These are phyloP conservation scores for Trichoderma atrobrunneum DNA, from an alignment of 2,329 filamentous ascomycete genomes.

Conservation along the genomic window DNA sequence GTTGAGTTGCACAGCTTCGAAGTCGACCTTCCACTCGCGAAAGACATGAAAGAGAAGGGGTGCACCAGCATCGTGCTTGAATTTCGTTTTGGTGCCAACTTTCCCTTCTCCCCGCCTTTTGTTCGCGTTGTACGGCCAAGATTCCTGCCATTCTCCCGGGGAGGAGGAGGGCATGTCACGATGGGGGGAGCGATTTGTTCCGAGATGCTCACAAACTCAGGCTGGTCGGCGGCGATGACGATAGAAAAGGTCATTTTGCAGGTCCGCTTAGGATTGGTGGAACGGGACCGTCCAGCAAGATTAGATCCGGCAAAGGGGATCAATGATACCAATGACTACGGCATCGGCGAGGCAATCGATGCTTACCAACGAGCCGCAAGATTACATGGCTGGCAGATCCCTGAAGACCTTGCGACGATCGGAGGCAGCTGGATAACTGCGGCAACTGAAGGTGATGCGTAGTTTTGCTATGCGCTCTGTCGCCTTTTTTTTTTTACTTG, in stretches of 20 bases:
- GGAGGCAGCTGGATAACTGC: neutral
- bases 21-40: conserved; percentile 61
- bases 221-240: conserved; percentile 71
- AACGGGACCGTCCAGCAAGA: conserved; percentile 71
- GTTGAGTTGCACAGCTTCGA: conserved; percentile 86
- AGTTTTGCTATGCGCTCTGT: neutral
- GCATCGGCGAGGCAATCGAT: conserved; percentile 65
- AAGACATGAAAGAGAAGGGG: conserved; percentile 65
- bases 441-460: neutral
- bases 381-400: conserved; percentile 71
- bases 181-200: conserved; percentile 79
- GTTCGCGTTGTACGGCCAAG: conserved; percentile 78
- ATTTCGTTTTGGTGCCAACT: conserved; percentile 73
- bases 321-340: conserved; percentile 51
- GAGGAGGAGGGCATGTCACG: conserved; percentile 85
- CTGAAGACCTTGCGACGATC: conserved; percentile 43
- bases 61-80: conserved; percentile 73
- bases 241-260: conserved; percentile 81
- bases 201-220: conserved; percentile 78
- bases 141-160: conserved; percentile 67
- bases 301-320: conserved; percentile 40
- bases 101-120: conserved; percentile 78
- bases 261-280: conserved; percentile 72
- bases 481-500: too few species aligned
- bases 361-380: conserved; percentile 67